Evolutionary conservation across 1,284 basidiomycete genomes (phyloP), one percentile per base, ranked within the genome.

Genomic region (Ustilago curta): DNA sequence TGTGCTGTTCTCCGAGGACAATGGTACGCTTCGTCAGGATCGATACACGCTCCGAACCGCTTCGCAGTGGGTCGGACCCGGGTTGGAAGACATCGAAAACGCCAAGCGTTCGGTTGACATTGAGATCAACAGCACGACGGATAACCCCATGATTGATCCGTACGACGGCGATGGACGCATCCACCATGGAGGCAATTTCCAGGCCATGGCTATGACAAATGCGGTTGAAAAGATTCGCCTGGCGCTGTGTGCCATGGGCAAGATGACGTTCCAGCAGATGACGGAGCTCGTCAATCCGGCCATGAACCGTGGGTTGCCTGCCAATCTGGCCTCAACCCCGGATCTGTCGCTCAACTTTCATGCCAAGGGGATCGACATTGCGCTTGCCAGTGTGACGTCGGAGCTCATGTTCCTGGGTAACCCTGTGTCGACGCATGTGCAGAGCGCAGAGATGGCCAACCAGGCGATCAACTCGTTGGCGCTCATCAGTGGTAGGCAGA

Each of bases 171-270:
- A 70, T n/a, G 72, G 70, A 7, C 62, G 74, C 29, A 73, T 76
- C 40, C 72, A 76, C 58, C 70, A 75, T 49, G 76, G 72, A 16
- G 72, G 72, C 49, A 78, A 75, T 58, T 77, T 70, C 59, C 75
- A 77, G 53, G 75, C 70, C 1, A 92, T 93, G 90, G 88, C 92
- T 1, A 89, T 95, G 57, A 92, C 93, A 8, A 93, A 93, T 63
- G 91, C 91, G 6, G 93, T 94, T 91, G 93, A 95, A 84, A 92
- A 93, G 84, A 91, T 92, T 5, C 90, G 93, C 19, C 89, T 94
- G 43, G 88, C 91, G 3, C 87, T 95, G 31, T 90, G 93, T 74
- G 92, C 93, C 78, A 88, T 94, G 60, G 93, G 93, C 66, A 93
- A 93, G 85, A 86, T 95, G 51, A 86, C 93, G 64, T 95, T 94